phyloP scores from a whole-genome alignment of 2,329 filamentous ascomycete genomes.

The Aspergillus thermomutatus region DNA sequence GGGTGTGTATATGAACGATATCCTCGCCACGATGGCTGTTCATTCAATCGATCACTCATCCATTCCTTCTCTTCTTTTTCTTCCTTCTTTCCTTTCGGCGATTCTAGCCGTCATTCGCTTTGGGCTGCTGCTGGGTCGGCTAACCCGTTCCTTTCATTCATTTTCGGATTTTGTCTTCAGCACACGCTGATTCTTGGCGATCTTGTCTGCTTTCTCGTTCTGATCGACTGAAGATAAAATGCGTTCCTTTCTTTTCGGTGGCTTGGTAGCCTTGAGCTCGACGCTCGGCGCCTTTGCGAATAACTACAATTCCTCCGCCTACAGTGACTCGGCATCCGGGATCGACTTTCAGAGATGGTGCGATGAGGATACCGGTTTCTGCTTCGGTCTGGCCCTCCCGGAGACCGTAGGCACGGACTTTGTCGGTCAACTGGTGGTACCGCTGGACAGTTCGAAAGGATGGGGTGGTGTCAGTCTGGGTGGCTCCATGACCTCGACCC shows the following conservation, averaged over 20 bases:
- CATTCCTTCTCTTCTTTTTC: slow-evolving; percentile 6
- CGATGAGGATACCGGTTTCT: slow-evolving; percentile 12
- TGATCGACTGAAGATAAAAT: slow-evolving; percentile 6
- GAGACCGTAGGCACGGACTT: slow-evolving; percentile 13
- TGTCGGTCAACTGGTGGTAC: slow-evolving; percentile 15
- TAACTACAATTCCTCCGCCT: slow-evolving; percentile 13
- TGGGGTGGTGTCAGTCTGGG: slow-evolving; percentile 18
- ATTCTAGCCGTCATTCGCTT: slow-evolving; percentile 8
- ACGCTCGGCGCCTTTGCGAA: slow-evolving; percentile 9
- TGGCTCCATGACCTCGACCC: slow-evolving; percentile 10
- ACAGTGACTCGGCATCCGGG: slow-evolving; percentile 12
- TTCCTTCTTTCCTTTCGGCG: slow-evolving; percentile 3
- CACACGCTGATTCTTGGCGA: background rate
- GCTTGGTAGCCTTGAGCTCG: slow-evolving; percentile 11
- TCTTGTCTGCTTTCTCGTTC: slow-evolving; percentile 5
- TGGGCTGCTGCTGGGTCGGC: slow-evolving; percentile 15
- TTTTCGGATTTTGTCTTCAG: slow-evolving; percentile 1
- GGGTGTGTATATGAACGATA: slow-evolving; percentile 10
- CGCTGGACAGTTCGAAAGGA: slow-evolving; percentile 11
- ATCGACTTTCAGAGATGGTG: slow-evolving; percentile 19
- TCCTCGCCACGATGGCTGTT: slow-evolving; percentile 1
- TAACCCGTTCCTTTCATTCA: slow-evolving; percentile 9
- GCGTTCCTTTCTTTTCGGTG: slow-evolving; percentile 10
- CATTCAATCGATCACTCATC: background rate
- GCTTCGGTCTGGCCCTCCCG: slow-evolving; percentile 16